Evolutionary conservation across 2,329 filamentous ascomycete genomes (phyloP).

Genomic region (Colletotrichum tabaci): DNA sequence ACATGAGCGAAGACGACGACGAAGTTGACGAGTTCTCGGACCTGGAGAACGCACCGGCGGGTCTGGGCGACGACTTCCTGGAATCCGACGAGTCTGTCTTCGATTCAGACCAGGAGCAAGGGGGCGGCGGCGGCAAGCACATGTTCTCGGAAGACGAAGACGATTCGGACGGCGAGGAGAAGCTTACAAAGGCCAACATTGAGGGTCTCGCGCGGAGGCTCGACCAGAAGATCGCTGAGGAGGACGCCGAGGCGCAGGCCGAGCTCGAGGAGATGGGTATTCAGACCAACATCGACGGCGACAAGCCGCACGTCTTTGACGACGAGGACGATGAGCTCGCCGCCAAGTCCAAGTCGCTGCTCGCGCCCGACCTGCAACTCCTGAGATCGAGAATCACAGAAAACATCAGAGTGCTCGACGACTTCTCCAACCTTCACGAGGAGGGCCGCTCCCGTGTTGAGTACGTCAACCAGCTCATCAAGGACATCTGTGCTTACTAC

Average conservation of each 20-base stretch:
- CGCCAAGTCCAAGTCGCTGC: conserved; percentile 71
- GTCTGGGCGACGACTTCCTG: conserved; percentile 72
- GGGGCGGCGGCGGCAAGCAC: conserved; percentile 64
- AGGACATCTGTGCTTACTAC: conserved; percentile 97
- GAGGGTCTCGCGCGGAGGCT: conserved; percentile 90
- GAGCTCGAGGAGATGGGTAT: conserved; percentile 89
- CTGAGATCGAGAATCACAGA: conserved; percentile 92
- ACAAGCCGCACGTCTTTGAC: conserved; percentile 77
- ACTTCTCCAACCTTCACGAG: conserved; percentile 86
- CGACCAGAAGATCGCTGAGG: conserved; percentile 81
- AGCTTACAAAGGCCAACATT: conserved; percentile 95
- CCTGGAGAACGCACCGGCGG: conserved; percentile 55
- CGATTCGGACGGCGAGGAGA: conserved; percentile 89
- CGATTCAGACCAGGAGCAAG: conserved; percentile 79
- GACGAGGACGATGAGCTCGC: conserved; percentile 74
- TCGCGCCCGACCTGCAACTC: conserved; percentile 92
- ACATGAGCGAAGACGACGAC: conserved; percentile 64
- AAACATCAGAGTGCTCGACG: conserved; percentile 90
- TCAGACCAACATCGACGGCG: conserved; percentile 93
- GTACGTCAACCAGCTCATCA: conserved; percentile 87
- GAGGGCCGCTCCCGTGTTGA: conserved; percentile 86
- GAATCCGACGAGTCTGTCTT: conserved; percentile 72
- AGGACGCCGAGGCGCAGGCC: conserved; percentile 86
- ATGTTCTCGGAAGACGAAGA: conserved; percentile 98
- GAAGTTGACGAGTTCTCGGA: conserved; percentile 59